Conservation (phyloP, 768 basidiomycete species). For the Leccinum disarticulatum region DNA sequence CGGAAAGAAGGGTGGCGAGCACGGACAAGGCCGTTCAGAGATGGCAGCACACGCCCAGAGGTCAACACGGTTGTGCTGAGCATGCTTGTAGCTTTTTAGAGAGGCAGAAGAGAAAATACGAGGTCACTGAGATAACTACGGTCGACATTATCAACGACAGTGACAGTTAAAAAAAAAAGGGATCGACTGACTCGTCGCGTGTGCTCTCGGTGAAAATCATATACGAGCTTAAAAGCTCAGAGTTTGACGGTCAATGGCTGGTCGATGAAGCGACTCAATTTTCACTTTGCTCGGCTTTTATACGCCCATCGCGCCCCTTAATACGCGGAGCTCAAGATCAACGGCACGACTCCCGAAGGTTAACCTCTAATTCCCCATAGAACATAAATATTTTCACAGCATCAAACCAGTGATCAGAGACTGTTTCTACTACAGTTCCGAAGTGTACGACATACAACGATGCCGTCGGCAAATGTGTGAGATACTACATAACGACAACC, state of each 20-base stretch:
- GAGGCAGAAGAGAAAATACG: conserved; percentile 27
- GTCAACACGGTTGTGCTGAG: conserved; percentile 1
- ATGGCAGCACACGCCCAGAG: conserved; percentile 14
- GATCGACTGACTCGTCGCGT: conserved; percentile 34
- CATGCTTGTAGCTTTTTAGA: conserved; percentile 19
- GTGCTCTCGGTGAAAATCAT: conserved; percentile 35
- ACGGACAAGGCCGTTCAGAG: conserved; percentile 17
- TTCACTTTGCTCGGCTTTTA: background rate
- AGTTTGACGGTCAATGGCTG: background rate
- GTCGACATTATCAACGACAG: conserved; percentile 2
- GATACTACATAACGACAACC: conserved; percentile 24
- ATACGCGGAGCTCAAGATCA: background rate
- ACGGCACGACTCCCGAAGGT: background rate
- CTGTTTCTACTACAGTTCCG: conserved; percentile 18
- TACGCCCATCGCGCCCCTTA: background rate
- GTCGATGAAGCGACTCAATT: background rate
- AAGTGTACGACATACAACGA: conserved; percentile 11
- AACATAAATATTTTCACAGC: no score
- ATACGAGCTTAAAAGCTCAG: conserved; percentile 24
- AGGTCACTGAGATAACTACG: conserved; percentile 33
- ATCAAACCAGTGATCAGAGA: background rate
- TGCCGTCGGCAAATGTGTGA: conserved; percentile 14
- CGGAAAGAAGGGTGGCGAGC: conserved; percentile 34
- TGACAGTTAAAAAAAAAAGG: background rate
- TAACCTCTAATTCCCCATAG: background rate